Base-by-base conservation (phyloP, 1,284 basidiomycete species). In the Marasmius tenuissimus region DNA sequence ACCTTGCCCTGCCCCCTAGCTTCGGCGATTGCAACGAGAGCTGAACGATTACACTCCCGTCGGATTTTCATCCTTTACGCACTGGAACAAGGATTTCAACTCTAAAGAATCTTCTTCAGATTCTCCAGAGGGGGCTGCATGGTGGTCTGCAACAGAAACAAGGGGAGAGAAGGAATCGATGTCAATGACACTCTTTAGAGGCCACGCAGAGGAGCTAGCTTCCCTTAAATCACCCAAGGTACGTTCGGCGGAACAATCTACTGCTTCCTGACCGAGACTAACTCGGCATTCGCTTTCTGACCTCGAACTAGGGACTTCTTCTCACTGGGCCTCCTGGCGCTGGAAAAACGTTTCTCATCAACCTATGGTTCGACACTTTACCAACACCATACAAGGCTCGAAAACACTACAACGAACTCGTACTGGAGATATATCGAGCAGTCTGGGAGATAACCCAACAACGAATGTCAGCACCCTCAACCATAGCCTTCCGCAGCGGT, bases 281-380 rank as follows among this genome's bases (percentile, higher is more conserved):
- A 35, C 18, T 14, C 7, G 27, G 7, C 37, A 18, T 18, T 20
- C n/a, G 11, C 34, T 37, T 37, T 5, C 16, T 34, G 12, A 57
- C 34, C 47, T 16, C 47, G 53, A n/a, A 45, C 6, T 65, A 89
- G 90, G 91, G 91, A 14, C 84, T 93, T 64, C 79, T 93, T 3
- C 75, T 93, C 10, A 87, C 89, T 61, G 91, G 91, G 5, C 88
- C 91, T 14, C 91, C 92, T 0, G 91, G 92, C 14, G 89, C 86
- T 1, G 92, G 91, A 47, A 94, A 93, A 72, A 86, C 84, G 48
- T 82, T 92, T 65, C 73, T 91, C 14, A 80, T 90, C 57, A 85
- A 90, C 67, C 77, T 91, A 33, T 89, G 89, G 79, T 87, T 83
- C 70, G 76, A 83, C 40, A 76, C 82, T 6, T 68, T 90, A 0